Base-by-base conservation (phyloP, 345 rosid genomes). In the Combretum micranthum region DNA sequence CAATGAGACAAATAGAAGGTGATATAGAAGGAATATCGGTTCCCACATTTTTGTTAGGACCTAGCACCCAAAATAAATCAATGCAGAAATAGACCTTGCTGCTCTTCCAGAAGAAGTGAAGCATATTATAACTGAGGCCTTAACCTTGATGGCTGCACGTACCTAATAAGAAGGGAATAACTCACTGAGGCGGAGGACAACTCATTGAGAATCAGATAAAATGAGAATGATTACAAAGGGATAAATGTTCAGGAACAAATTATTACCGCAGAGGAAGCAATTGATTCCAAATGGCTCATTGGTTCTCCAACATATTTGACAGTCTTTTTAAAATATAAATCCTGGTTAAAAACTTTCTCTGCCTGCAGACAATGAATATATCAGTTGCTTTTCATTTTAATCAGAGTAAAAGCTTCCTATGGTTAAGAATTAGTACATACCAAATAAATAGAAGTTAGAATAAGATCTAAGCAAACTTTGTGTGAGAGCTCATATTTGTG, bases 261-360 rank as follows among this genome's bases (percentile, higher is more conserved):
- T 47, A 42, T n/a, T 90, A 90, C 99, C 72, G 97, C 99, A 50
- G 99, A 80, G 57, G 97, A 93, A 58, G 99, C 87, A 71, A 93
- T 93, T 20, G 97, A 90, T 81, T 93, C 99, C 75, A 93, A 71
- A 68, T 93, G 95, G 67, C 72, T 71, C 97, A 93, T 93, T 15
- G 97, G 97, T 72, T 93, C 99, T 62, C 97, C 99, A 47, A 85
- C 96, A 68, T 72, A 74, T 71, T 90, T 93, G 65, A 85, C 90
- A 63, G 96, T 75, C 78, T 74, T 85, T 84, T 90, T 93, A 80
- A 83, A 93, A 72, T 82, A 93, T 61, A 82, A 44, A 71, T 93
- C 97, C 50, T 90, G 96, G 62, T 93, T 93, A 72, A 83, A 93
- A 64, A 90, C 99, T 68, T 93, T 93, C 74, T 93, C 99, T 15